phyloP scores from a whole-genome alignment of 805 yeast genomes.

The Ogataea pilisensis region DNA sequence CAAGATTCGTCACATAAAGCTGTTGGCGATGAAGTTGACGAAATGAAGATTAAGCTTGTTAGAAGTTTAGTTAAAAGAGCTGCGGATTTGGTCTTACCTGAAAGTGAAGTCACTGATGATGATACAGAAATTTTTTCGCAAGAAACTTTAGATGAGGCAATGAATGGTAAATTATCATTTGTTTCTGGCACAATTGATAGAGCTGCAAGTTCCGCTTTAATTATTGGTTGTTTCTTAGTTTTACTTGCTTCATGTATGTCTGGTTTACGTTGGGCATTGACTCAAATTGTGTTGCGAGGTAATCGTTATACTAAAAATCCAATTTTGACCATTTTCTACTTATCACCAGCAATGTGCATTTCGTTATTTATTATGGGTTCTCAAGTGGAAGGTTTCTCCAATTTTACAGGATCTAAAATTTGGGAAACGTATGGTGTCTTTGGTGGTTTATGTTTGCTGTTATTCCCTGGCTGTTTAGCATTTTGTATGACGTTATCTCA shows the following conservation, averaged over 20 bases:
- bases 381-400: conserved; percentile 61
- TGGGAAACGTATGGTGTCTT: conserved; percentile 56
- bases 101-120: conserved; percentile 3
- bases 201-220: conserved; percentile 11
- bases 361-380: conserved; percentile 57
- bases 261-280: conserved; percentile 89
- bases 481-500: conserved; percentile 83
- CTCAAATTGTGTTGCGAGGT: conserved; percentile 68
- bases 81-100: conserved; percentile 3
- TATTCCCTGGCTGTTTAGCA: conserved; percentile 78
- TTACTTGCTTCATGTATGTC: conserved; percentile 69
- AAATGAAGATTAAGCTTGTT: conserved; percentile 14
- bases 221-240: conserved; percentile 68
- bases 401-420: conserved; percentile 46
- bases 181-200: neutral
- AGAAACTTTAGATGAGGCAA: conserved; percentile 1
- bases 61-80: conserved; percentile 17
- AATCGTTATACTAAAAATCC: conserved; percentile 63
- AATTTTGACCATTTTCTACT: conserved; percentile 69
- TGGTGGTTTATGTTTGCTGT: conserved; percentile 49
- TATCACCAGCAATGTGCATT: conserved; percentile 75
- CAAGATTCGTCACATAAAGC: conserved; percentile 11
- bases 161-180: neutral
- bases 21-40: conserved; percentile 19
- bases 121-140: conserved; percentile 5